These are phyloP conservation scores for Thelonectria discophora DNA, from an alignment of 2,329 filamentous ascomycete genomes.

Conservation along the genomic window DNA sequence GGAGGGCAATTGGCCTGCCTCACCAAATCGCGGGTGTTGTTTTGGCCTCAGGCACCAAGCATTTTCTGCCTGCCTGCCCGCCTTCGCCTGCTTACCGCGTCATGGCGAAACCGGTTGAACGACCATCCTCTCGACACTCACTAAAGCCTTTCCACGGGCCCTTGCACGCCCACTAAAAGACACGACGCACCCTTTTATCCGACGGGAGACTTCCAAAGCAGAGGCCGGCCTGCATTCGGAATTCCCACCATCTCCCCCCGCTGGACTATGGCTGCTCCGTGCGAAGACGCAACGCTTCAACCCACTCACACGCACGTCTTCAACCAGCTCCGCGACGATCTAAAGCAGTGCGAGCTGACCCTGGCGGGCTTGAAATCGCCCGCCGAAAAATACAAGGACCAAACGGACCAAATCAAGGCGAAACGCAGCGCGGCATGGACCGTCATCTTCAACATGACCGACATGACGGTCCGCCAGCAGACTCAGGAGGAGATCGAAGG, in stretches of 20 bases:
- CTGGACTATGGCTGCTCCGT: neutral
- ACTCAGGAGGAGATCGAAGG: neutral
- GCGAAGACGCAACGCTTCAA: neutral
- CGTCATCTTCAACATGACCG: neutral
- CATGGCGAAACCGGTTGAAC: too few species aligned
- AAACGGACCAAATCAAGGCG: neutral
- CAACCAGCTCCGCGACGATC: conserved; percentile 13
- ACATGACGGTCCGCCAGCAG: neutral
- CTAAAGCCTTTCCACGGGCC: too few species aligned
- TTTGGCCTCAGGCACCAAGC: too few species aligned
- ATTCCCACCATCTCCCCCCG: neutral
- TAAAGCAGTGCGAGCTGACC: conserved; percentile 5
- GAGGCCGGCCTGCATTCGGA: neutral
- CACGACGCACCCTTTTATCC: too few species aligned
- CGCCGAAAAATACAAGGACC: neutral
- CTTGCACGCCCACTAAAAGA: too few species aligned
- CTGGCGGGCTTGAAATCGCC: conserved; percentile 5
- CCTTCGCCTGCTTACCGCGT: too few species aligned
- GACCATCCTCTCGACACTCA: too few species aligned
- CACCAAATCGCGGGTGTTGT: too few species aligned
- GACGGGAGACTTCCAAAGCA: too few species aligned
- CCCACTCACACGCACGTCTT: neutral
- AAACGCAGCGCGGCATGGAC: neutral
- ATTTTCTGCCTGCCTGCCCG: too few species aligned
- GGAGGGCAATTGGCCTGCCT: too few species aligned